Conservation (phyloP, 805 yeast species). For the Starmerella vaccinii region DNA sequence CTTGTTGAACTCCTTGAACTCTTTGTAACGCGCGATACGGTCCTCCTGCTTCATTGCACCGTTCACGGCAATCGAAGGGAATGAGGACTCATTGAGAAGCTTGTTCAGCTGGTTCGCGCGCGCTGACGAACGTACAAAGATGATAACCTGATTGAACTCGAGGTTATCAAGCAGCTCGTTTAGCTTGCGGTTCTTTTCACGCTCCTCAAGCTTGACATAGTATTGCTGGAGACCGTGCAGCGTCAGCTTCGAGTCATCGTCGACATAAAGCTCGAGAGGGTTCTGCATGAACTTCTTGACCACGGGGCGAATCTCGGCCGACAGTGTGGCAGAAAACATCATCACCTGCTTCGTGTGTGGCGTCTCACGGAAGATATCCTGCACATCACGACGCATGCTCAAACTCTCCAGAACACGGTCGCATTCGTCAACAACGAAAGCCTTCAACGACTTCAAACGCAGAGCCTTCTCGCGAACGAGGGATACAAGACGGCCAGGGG, state of each 20-base stretch:
- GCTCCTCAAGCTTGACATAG: conserved; percentile 79
- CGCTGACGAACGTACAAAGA: conserved; percentile 80
- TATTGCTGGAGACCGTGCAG: conserved; percentile 97
- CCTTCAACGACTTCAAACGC: conserved; percentile 79
- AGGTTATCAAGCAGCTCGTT: conserved; percentile 86
- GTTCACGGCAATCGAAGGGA: conserved; percentile 96
- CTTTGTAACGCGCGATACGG: conserved; percentile 92
- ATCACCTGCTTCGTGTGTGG: conserved; percentile 98
- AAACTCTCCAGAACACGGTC: conserved; percentile 87
- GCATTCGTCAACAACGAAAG: conserved; percentile 95
- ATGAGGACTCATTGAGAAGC: conserved; percentile 79
- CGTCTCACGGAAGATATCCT: conserved; percentile 92
- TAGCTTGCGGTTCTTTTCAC: conserved; percentile 84
- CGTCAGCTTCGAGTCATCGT: conserved; percentile 93
- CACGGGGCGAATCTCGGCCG: conserved; percentile 88
- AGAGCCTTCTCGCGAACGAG: conserved; percentile 83
- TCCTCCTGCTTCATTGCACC: conserved; percentile 94
- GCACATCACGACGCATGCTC: conserved; percentile 97
- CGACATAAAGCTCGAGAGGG: conserved; percentile 94
- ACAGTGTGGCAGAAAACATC: conserved; percentile 97
- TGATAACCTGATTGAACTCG: conserved; percentile 96
- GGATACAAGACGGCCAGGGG: conserved; percentile 96
- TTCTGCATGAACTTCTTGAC: conserved; percentile 97
- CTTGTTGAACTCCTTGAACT: conserved; percentile 94
- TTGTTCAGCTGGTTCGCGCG: conserved; percentile 89